phyloP scores from a whole-genome alignment of 345 rosid genomes.

The Atalantia buxifolia region DNA sequence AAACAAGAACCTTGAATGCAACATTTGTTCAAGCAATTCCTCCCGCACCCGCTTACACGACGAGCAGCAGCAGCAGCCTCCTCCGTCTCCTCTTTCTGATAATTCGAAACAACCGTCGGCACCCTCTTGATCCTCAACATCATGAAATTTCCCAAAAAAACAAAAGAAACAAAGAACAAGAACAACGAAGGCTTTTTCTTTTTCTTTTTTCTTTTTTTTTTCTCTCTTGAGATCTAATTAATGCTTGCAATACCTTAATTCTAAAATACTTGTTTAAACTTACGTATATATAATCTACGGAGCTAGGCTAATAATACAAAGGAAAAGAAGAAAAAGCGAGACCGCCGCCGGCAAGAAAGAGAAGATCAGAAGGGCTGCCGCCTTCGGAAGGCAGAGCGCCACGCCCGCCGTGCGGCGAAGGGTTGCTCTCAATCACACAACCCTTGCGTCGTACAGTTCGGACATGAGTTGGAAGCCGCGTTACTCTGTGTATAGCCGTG shows the following conservation, averaged over 20 bases:
- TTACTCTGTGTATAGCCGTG: slow-evolving; percentile 94
- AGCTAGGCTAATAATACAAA: slow-evolving; percentile 11
- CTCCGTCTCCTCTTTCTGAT: slow-evolving; percentile 70
- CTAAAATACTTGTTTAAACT: no score
- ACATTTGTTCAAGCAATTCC: slow-evolving; percentile 69
- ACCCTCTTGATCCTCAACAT: slow-evolving; percentile 86
- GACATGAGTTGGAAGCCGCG: slow-evolving; percentile 68
- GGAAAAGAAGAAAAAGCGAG: not conserved
- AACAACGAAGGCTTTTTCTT: slow-evolving; percentile 4
- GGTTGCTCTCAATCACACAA: slow-evolving; percentile 72
- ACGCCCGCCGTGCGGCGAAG: slow-evolving; percentile 99
- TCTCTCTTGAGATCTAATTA: not conserved
- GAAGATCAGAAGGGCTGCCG: slow-evolving; percentile 99
- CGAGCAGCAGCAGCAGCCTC: slow-evolving; percentile 42
- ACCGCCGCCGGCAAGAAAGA: slow-evolving; percentile 99
- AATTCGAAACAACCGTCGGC: slow-evolving; percentile 80
- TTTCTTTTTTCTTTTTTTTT: not conserved
- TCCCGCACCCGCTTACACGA: slow-evolving; percentile 68
- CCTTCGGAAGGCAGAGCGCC: slow-evolving; percentile 99
- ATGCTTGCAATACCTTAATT: not conserved
- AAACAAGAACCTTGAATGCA: slow-evolving; percentile 59
- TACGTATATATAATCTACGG: not conserved
- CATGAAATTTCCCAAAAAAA: slow-evolving; percentile 20
- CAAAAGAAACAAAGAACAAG: not conserved
- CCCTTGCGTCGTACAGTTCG: slow-evolving; percentile 83